A percentile compares a stretch with the other conserved stretches of the same genome.
These are phyloP conservation scores for Curvularia lunata DNA, from an alignment of 2,329 filamentous ascomycete genomes.

Conservation along the genomic window DNA sequence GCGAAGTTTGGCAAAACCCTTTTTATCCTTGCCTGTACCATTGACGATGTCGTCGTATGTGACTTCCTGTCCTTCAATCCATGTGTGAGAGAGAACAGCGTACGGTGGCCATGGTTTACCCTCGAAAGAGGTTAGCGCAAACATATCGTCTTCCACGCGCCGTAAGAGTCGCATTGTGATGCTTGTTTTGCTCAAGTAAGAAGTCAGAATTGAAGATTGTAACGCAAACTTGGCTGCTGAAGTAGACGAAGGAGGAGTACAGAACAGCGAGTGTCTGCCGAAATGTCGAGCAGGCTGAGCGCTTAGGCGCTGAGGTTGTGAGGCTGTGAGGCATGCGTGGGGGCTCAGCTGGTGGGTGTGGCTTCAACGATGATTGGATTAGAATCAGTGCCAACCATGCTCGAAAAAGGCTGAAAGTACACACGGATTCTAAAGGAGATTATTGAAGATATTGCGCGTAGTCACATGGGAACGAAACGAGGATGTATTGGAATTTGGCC, in stretches of 20 bases:
- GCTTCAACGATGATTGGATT: not conserved
- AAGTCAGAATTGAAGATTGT: not conserved
- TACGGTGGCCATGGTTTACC: constrained; percentile 22
- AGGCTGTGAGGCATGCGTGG: not conserved
- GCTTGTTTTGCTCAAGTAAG: not conserved
- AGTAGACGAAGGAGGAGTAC: not conserved
- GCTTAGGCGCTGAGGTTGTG: not conserved
- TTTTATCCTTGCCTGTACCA: constrained; percentile 20
- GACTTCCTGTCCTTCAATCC: constrained; percentile 22
- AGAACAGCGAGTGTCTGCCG: not conserved
- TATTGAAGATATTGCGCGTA: not conserved
- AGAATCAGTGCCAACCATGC: not conserved
- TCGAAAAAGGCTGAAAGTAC: not conserved
- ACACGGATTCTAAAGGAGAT: not conserved
- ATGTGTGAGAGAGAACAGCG: constrained; percentile 31
- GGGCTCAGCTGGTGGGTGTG: not conserved
- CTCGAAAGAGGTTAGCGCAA: constrained; percentile 23
- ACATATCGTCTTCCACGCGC: constrained; percentile 19
- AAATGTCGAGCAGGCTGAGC: not conserved
- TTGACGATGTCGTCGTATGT: constrained; percentile 23
- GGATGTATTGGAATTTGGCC: no score
- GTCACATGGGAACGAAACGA: no score
- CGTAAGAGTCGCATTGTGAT: constrained; percentile 26
- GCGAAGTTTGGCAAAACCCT: constrained; percentile 18
- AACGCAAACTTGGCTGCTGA: not conserved